Evolutionary conservation across 495 filamentous ascomycete genomes (phyloP), one percentile per base, ranked within the genome.

Genomic region (Aspergillus steynii): DNA sequence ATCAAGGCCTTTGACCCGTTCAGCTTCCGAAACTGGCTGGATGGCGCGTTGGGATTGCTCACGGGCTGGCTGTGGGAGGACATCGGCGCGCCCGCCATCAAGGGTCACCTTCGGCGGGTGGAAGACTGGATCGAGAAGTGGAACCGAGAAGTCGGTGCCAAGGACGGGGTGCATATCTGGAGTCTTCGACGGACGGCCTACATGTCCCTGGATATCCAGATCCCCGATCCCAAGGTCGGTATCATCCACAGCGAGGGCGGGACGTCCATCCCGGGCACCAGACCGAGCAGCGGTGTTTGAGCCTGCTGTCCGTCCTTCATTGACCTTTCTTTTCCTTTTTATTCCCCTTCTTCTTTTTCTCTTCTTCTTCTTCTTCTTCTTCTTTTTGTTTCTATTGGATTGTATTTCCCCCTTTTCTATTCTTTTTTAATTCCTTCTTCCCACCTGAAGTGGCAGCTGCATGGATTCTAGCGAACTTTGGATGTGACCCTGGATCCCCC

Each of bases 61-160:
- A 97, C 95, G 3, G 86, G 92, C 20, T 99, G 92, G 92, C 56
- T 97, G 14, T 96, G 91, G 90, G 95, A 99, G 54, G 95, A 98
- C 68, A 50, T 95, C 28, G 92, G 92, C 1, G 79, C 88, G 2
- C 87, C 89, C 7, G 82, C 77, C 26, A 82, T 87, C 10, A 97
- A 97, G 73, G 71, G 78, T n/a, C 78, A 86, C 54, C 66, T 95
- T 27, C 77, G 76, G 42, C 77, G 74, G 2, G 77, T 96, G 20
- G 94, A 97, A 72, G 72, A 69, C 55, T 95, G 87, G 84, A 77
- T 97, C 46, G 88, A 95, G 63, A 83, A 86, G 56, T 94, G 90
- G 89, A 97, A 97, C 69, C 65, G 68, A 12, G 83, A 90, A 80
- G 60, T 86, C 74, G 72, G 84, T 69, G 61, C 74, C 61, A 74